Evolutionary conservation across 495 filamentous ascomycete genomes (phyloP).

Genomic region (Penicillium herquei): DNA sequence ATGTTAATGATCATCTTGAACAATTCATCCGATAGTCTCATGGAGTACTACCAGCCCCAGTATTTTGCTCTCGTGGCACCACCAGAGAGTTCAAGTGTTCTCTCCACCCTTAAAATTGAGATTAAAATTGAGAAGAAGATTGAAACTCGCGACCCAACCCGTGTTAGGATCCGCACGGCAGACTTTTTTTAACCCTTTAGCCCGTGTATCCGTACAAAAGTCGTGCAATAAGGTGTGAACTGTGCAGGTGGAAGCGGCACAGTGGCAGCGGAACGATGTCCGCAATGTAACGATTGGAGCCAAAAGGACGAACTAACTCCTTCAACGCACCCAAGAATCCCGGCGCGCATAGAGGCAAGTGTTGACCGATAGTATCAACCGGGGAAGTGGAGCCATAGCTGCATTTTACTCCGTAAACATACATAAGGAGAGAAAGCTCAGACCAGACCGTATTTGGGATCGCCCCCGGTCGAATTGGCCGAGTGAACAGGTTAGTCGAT

Average conservation of each 20-base stretch:
- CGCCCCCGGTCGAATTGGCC: conserved; percentile 5
- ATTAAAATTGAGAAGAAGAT: no score
- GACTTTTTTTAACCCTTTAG: neutral
- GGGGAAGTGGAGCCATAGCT: conserved; percentile 24
- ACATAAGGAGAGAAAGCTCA: neutral
- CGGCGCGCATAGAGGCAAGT: neutral
- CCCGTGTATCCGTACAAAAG: neutral
- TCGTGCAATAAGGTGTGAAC: conserved; percentile 31
- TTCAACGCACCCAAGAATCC: neutral
- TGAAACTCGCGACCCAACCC: neutral
- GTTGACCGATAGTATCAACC: conserved; percentile 27
- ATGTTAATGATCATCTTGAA: neutral
- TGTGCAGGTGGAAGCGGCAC: conserved; percentile 23
- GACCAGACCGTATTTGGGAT: conserved; percentile 6
- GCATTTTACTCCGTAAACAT: no score
- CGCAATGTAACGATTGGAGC: conserved; percentile 1
- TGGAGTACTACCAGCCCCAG: neutral
- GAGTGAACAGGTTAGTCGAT: neutral
- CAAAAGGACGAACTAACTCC: neutral
- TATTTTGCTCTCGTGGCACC: neutral
- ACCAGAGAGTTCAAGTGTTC: neutral
- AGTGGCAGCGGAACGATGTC: conserved; percentile 1
- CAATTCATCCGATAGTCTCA: no score
- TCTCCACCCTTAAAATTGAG: neutral
- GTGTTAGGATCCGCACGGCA: neutral